Conservation (phyloP, 352 stramenopile genomes). For the Phytophthora sojae region DNA sequence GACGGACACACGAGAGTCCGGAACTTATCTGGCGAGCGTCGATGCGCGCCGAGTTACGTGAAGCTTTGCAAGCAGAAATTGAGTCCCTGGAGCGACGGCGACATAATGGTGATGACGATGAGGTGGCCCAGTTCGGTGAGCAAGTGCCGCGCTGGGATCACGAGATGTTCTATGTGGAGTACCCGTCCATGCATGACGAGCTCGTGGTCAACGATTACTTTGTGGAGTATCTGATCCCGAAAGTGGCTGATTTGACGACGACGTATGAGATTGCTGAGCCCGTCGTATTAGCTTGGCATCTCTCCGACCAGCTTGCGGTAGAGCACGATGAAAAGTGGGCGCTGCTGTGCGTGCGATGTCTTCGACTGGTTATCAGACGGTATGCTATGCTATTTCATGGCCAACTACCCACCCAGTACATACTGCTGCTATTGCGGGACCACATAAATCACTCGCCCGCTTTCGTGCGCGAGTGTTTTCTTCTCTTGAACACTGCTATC, state of each 20-base stretch:
- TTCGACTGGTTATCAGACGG: conserved; percentile 73
- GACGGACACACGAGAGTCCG: conserved; percentile 66
- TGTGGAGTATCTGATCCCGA: conserved; percentile 77
- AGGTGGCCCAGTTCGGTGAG: conserved; percentile 20
- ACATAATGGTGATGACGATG: conserved; percentile 16
- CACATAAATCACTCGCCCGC: conserved; percentile 64
- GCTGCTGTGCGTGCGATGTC: conserved; percentile 67
- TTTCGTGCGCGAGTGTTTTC: conserved; percentile 81
- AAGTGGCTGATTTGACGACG: conserved; percentile 66
- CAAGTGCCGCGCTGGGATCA: conserved; percentile 68
- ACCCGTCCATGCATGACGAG: conserved; percentile 74
- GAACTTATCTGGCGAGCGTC: conserved; percentile 77
- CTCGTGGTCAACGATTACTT: conserved; percentile 87
- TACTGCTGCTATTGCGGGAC: conserved; percentile 54
- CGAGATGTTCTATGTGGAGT: conserved; percentile 85
- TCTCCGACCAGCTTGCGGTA: conserved; percentile 74
- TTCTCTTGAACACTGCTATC: conserved; percentile 79
- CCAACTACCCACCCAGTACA: conserved; percentile 65
- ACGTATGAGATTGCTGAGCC: conserved; percentile 78
- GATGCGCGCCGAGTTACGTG: conserved; percentile 70
- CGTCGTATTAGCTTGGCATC: conserved; percentile 81
- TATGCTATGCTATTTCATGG: conserved; percentile 86
- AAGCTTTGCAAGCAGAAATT: conserved; percentile 68
- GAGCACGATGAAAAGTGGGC: conserved; percentile 70
- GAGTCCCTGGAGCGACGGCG: conserved; percentile 44